These are phyloP conservation scores for Capsella rubella DNA, from an alignment of 441 rosid species.

Conservation along the genomic window DNA sequence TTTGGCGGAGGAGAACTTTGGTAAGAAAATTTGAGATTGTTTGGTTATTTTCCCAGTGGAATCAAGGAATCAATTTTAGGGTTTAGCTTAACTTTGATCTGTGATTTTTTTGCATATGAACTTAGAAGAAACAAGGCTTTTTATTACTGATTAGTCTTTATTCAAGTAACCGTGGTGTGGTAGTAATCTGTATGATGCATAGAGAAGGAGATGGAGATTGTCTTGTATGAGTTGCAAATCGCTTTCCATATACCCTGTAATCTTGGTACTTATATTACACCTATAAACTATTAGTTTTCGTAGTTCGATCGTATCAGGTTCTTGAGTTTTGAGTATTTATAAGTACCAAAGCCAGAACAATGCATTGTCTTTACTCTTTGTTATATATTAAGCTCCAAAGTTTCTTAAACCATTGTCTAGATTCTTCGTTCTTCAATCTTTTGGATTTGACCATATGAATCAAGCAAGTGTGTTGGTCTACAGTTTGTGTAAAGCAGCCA, in stretches of 20 bases:
- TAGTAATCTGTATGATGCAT: background rate
- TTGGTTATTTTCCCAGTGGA: background rate
- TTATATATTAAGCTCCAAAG: background rate
- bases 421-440: slow-evolving; percentile 5
- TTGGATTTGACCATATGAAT: background rate
- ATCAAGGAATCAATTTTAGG: background rate
- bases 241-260: background rate
- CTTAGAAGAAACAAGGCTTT: background rate
- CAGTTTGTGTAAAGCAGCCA: background rate
- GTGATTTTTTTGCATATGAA: background rate
- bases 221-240: background rate
- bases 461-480: background rate
- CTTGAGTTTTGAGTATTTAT: background rate
- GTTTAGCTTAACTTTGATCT: background rate
- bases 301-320: slow-evolving; percentile 13
- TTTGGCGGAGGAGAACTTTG: slow-evolving; percentile 82
- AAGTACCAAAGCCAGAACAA: background rate
- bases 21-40: slow-evolving; percentile 40
- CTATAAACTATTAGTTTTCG: background rate
- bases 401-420: background rate
- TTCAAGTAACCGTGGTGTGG: background rate
- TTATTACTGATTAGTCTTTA: background rate
- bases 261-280: background rate
- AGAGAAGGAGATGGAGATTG: background rate
- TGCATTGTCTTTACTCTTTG: background rate